phyloP scores from a whole-genome alignment of 495 filamentous ascomycete species.

The Hyphodiscus hymeniophilus region DNA sequence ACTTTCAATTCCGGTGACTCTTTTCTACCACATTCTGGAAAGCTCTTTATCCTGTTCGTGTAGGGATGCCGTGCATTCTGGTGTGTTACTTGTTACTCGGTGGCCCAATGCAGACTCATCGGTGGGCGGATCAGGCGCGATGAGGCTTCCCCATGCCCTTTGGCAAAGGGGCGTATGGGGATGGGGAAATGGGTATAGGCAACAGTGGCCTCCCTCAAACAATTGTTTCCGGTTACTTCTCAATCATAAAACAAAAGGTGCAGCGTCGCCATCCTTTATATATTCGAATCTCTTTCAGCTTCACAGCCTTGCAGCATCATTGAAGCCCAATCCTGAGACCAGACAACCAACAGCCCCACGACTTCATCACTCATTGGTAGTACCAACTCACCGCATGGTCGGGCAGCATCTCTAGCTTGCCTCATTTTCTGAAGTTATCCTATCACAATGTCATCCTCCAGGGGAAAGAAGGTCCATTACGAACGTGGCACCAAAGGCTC shows the following conservation, averaged over 20 bases:
- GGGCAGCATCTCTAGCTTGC: background rate
- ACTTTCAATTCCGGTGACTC: background rate
- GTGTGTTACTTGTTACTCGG: slow-evolving; percentile 17
- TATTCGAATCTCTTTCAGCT: background rate
- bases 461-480: slow-evolving; percentile 16
- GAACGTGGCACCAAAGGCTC: slow-evolving; percentile 36
- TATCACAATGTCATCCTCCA: slow-evolving; percentile 14
- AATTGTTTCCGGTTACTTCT: background rate
- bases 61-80: background rate
- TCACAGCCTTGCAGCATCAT: slow-evolving; percentile 8
- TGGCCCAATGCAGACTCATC: slow-evolving; percentile 8
- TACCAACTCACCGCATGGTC: slow-evolving; percentile 11
- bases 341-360: slow-evolving; percentile 7
- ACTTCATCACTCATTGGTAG: slow-evolving; percentile 6
- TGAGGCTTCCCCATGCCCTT: background rate
- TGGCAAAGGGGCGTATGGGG: background rate
- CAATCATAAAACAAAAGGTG: slow-evolving; percentile 4
- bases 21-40: background rate
- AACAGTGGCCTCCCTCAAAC: slow-evolving; percentile 6
- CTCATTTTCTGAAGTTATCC: background rate
- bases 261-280: slow-evolving; percentile 8
- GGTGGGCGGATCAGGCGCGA: slow-evolving; percentile 2
- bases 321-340: slow-evolving; percentile 5
- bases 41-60: background rate
- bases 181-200: slow-evolving; percentile 6